Evolutionary conservation across 176 grass and related monocot species (phyloP), one percentile per base, ranked within the genome.

Genomic region (Zizania latifolia): DNA sequence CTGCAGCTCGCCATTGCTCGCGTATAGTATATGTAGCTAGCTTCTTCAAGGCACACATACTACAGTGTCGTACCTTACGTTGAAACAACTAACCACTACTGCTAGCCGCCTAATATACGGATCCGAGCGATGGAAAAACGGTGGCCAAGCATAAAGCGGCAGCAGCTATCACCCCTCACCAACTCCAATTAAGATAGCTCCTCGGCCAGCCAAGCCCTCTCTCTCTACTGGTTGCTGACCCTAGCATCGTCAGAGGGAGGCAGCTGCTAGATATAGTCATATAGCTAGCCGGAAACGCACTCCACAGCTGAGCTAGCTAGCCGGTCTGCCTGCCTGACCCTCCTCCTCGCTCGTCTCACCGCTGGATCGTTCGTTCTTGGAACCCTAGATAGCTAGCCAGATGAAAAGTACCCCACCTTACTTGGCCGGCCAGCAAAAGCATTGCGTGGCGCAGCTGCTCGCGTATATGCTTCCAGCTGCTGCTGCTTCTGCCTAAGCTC

Each of bases 151-250:
- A 77, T 73, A 55, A 74, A 37, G 75, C 74, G 34, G 60, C 59
- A 50, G 75, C 39, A 39, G 74, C 74, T 68, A 60, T 82, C 85
- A 87, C 53, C 60, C 32, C 80, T 79, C 86, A 88, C 86, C 80
- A 79, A 88, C 80, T 83, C 75, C 75, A 88, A 88, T 88, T 88
- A 88, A 83, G 74, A 74, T 83, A 34, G 32, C 48, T 35, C 72
- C 27, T n/a, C n/a, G 55, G 70, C 70, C 45, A 5, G 23, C 45
- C 34, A 28, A 64, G 10, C 30, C 15, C 43, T 26, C 37, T 30
- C 5, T 17, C 6, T 23, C 58, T 56, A 26, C 6, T 54, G 8
- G 23, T 17, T 35, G 19, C 56, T 21, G 32, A 36, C 37, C 72
- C 74, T 50, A 59, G 41, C 58, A 11, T 30, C 40, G 34, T 16